Percentiles rank a stretch among this genome's conserved stretches.
Evolutionary conservation across 1,284 basidiomycete species (phyloP).

Genomic region (Leccinum subspadiceum): DNA sequence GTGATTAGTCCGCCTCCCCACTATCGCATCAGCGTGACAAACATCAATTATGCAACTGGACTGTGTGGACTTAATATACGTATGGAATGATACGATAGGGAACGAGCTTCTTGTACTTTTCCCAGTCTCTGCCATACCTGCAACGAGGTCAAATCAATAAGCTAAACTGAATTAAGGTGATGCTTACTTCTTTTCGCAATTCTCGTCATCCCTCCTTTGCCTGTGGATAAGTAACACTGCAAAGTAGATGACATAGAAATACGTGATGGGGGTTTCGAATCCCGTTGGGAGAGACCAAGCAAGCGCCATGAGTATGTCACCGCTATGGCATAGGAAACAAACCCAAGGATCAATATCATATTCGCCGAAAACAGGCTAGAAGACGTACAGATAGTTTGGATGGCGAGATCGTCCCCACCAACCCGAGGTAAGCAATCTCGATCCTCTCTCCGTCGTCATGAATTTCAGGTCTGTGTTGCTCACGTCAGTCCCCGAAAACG

Average conservation of each 20-base stretch:
- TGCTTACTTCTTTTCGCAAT: slow-evolving; percentile 81
- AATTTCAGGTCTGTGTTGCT: slow-evolving; percentile 63
- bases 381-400: slow-evolving; percentile 84
- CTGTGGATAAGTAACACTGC: slow-evolving; percentile 88
- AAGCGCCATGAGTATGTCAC: slow-evolving; percentile 87
- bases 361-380: not conserved
- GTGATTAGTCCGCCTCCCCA: not conserved
- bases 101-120: slow-evolving; percentile 81
- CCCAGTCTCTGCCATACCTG: slow-evolving; percentile 88
- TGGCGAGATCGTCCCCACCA: slow-evolving; percentile 98
- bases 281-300: slow-evolving; percentile 95
- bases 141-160: not conserved
- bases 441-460: slow-evolving; percentile 84
- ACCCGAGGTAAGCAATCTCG: slow-evolving; percentile 89
- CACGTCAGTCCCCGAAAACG: slow-evolving; percentile 2
- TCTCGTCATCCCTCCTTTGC: slow-evolving; percentile 90
- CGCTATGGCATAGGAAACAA: slow-evolving; percentile 41
- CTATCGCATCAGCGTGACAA: not conserved
- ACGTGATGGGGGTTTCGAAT: slow-evolving; percentile 90
- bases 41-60: not conserved
- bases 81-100: slow-evolving; percentile 88
- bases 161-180: not conserved
- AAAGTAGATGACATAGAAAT: slow-evolving; percentile 95
- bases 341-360: not conserved
- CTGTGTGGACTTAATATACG: slow-evolving; percentile 51